These are phyloP conservation scores for Penicillium glabrum DNA, from an alignment of 2,329 filamentous ascomycete species.

Conservation along the genomic window DNA sequence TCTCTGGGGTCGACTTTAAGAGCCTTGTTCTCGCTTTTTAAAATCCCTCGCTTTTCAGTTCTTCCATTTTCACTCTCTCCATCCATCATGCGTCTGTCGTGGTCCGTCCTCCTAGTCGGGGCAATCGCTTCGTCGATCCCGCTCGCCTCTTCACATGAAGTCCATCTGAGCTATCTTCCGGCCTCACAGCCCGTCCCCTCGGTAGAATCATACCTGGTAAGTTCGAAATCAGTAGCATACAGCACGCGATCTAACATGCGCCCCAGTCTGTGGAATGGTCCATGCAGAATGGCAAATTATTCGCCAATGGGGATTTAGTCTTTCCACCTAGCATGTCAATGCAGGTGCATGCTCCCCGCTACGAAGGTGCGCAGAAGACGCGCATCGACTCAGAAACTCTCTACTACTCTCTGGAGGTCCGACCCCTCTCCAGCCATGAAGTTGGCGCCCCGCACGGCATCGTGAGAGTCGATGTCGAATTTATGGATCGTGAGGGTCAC, in stretches of 20 bases:
- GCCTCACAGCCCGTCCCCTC: constrained; percentile 1
- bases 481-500: constrained; percentile 25
- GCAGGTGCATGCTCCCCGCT: constrained; percentile 26
- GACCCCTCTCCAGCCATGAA: constrained; percentile 20
- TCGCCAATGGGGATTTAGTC: constrained; percentile 29
- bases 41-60: background rate
- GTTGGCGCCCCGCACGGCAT: constrained; percentile 15
- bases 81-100: constrained; percentile 17
- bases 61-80: background rate
- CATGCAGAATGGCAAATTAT: constrained; percentile 27
- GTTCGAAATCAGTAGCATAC: background rate
- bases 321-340: constrained; percentile 30
- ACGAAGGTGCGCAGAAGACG: constrained; percentile 9
- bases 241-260: background rate
- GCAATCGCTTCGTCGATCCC: constrained; percentile 16
- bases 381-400: constrained; percentile 16
- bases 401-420: constrained; percentile 25
- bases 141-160: constrained; percentile 10
- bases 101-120: constrained; percentile 11
- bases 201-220: constrained; percentile 16
- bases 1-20: background rate
- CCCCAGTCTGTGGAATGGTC: constrained; percentile 29
- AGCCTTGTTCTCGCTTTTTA: background rate
- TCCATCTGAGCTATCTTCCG: constrained; percentile 22
- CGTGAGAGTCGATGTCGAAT: constrained; percentile 23